Base-by-base conservation (phyloP, 768 basidiomycete genomes). In the Kwoniella pini region DNA sequence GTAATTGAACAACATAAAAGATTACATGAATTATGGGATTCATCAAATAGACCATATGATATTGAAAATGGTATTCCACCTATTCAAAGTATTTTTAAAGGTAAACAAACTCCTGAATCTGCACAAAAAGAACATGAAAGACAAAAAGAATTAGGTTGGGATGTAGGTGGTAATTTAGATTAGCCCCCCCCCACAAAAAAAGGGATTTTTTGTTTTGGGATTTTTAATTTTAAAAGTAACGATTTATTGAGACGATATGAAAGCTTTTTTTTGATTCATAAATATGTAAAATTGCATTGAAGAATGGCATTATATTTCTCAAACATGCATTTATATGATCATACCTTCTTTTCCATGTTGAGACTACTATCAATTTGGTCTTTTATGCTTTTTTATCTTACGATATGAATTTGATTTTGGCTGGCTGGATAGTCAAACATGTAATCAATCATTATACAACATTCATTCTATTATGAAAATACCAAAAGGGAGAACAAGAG, bases 81-180 rank as follows among this genome's bases (percentile, higher is more conserved):
- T 3, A 57, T 42, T 13, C 13, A 64, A n/a, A 68, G 63, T 27
- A 67, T 78, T 24, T 62, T 62, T 30, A 71, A 76, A 36, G 79
- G 79, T 2, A 69, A 63, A 60, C 11, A 62, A 15, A 68, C 64
- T 24, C 79, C 79, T 0, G 67, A 72, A 45, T 64, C 61, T 22
- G 75, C 75, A 17, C 56, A 43, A 30, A 71, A 77, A 56, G 79
- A 79, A 61, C 72, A 75, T 57, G 60, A 77, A 61, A 39, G 77
- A 49, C 79, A 79, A 51, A 77, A 76, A 59, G 72, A 76, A 39
- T 39, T 70, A 17, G 79, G 79, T 7, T 79, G 79, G 79, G 76
- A 79, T 65, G 77, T 78, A 1, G 57, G 61, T 28, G 74, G 72
- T 46, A 75, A 75, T 60, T 24, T 76, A 21, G 58, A 59, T 43